Evolutionary conservation across 371 early-diverging fungal species (phyloP).

Genomic region (Haplosporangium sp.): DNA sequence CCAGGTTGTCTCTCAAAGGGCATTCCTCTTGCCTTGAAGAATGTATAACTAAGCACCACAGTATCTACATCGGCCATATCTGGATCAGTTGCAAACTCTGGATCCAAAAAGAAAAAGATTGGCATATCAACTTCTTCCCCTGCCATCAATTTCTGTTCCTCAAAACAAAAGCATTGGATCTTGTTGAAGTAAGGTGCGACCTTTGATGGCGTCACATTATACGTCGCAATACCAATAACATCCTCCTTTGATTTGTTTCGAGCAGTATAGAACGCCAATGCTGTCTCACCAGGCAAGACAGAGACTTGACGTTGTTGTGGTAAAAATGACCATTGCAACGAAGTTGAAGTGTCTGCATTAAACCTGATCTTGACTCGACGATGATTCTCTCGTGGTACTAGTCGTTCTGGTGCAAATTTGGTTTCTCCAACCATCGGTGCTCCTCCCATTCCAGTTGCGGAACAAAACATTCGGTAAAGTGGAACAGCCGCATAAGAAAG

Average conservation of each 20-base stretch:
- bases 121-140: constrained; percentile 99
- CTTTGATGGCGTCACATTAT: constrained; percentile 94
- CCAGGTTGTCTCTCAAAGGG: constrained; percentile 55
- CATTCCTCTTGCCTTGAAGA: constrained; percentile 79
- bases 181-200: constrained; percentile 97
- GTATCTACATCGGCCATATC: constrained; percentile 94
- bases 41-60: constrained; percentile 95
- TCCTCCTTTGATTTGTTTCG: constrained; percentile 90
- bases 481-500: constrained; percentile 96
- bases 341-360: constrained; percentile 82
- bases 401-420: constrained; percentile 68
- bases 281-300: constrained; percentile 96
- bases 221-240: constrained; percentile 97
- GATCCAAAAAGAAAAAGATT: constrained; percentile 98
- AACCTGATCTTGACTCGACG: constrained; percentile 88
- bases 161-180: constrained; percentile 99
- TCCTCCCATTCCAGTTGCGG: constrained; percentile 93
- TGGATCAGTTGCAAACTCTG: constrained; percentile 96
- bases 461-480: constrained; percentile 94
- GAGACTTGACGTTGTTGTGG: constrained; percentile 89
- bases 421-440: constrained; percentile 77
- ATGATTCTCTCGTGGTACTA: constrained; percentile 69
- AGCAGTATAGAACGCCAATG: constrained; percentile 97
- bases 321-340: constrained; percentile 91
- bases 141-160: constrained; percentile 93